Base-by-base conservation (phyloP, 2,329 filamentous ascomycete species). In the Aspergillus aculeatinus region DNA sequence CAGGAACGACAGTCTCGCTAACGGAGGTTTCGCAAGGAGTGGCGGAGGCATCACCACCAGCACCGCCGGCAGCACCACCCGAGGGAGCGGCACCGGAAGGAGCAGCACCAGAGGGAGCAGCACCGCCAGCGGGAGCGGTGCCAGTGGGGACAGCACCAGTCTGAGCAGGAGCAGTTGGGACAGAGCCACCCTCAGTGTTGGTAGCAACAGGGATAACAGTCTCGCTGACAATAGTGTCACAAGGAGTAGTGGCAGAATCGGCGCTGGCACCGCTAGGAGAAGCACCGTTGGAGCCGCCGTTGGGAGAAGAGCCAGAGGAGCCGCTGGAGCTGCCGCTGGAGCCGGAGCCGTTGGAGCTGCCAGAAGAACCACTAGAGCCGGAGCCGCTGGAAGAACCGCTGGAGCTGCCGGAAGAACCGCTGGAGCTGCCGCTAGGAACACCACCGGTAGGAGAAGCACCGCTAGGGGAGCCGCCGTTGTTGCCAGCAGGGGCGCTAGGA, bases 31-130 rank as follows among this genome's bases (percentile, higher is more conserved):
- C 44, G 19, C 56, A 61, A n/a, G 65, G 56, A 52, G 59, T 48
- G 59, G 51, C 50, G 39, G 44, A 48, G 2, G 42, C 25, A 1
- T n/a, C 51, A 50, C 33, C 33, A 14, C 48, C 29, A 27, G 51
- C 61, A 14, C 51, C 53, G 10, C 50, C 44, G 10, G 64, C 55
- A 23, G 62, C 50, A n/a, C 59, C 61, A 5, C 50, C 50, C 25
- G 25, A 27, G 25, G 25, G 25, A 27, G 25, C 25, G 4, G 4
- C 25, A 27, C 25, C 4, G 4, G 25, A 27, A 25, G 50, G 12
- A 23, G 61, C 63, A 51, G 63, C 65, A 31, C 61, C 29, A 14
- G 33, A 35, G 4, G 33, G 33, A 35, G 68, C 68, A 27, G 65
- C 67, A 16, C 67, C 61, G 27, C 60, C 48, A 23, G 31, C 52